Conservation (phyloP, 2,329 filamentous ascomycete genomes). For the Aschersonia sp. region DNA sequence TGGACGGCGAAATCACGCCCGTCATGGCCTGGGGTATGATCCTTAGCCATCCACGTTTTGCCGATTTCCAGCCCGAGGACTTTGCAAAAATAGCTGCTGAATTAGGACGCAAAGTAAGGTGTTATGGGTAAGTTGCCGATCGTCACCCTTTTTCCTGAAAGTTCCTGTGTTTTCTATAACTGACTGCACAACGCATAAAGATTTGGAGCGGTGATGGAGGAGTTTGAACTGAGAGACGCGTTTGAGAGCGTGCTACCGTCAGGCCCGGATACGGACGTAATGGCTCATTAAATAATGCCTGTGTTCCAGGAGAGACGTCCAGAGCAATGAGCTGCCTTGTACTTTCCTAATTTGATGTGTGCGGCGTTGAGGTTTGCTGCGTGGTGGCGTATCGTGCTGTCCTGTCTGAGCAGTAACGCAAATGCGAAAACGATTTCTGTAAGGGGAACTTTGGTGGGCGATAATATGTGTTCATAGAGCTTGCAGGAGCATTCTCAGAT, state of each 20-base stretch:
- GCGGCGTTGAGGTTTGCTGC: no score
- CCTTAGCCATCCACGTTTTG: constrained; percentile 53
- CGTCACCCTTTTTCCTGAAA: neutral
- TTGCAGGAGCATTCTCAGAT: no score
- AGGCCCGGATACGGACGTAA: constrained; percentile 5
- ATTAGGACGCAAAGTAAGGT: constrained; percentile 67
- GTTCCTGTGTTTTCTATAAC: neutral
- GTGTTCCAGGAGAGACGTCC: no score
- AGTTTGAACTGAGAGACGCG: constrained; percentile 62
- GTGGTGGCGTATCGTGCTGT: no score
- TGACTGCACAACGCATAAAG: constrained; percentile 16
- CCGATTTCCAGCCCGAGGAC: constrained; percentile 51
- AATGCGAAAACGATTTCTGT: no score
- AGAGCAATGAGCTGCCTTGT: neutral
- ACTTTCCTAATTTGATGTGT: neutral
- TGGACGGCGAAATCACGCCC: constrained; percentile 84
- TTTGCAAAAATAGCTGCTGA: constrained; percentile 59
- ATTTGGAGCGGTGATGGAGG: constrained; percentile 50
- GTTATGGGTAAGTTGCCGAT: constrained; percentile 61
- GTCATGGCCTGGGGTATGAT: constrained; percentile 90
- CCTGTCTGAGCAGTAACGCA: no score
- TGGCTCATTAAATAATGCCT: constrained; percentile 4
- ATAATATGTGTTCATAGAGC: no score
- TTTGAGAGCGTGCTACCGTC: constrained; percentile 43
- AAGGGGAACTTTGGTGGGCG: no score